Conservation (phyloP, 768 basidiomycete genomes). For the Leccinum longicurvipes region DNA sequence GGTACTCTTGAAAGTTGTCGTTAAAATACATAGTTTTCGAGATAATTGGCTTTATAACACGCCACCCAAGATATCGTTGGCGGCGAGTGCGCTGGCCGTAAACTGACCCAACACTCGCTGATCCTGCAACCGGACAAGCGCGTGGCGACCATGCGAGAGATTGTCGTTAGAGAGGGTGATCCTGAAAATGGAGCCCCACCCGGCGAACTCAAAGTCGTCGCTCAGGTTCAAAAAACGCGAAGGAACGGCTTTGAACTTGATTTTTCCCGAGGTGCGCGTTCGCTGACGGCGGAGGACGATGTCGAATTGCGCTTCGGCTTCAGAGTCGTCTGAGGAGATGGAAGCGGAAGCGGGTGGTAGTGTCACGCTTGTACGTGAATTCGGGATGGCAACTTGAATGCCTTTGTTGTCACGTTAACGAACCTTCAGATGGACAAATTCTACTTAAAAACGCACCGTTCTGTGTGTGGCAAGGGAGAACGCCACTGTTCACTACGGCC, state of each 20-base stretch:
- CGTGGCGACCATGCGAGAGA: conserved; percentile 30
- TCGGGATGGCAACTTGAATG: neutral
- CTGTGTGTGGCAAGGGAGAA: neutral
- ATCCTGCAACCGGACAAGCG: conserved; percentile 30
- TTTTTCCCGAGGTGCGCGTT: conserved; percentile 41
- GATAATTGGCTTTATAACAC: no score
- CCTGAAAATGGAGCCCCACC: conserved; percentile 57
- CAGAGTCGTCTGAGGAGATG: conserved; percentile 6
- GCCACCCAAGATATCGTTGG: conserved; percentile 66
- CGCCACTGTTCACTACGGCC: neutral
- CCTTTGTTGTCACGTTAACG: conserved; percentile 1
- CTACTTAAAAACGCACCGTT: conserved; percentile 4
- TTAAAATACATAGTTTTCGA: no score
- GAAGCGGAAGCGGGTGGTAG: conserved; percentile 42
- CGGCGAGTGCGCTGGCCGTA: conserved; percentile 62
- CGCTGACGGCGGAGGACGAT: conserved; percentile 61
- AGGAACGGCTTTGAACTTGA: conserved; percentile 40
- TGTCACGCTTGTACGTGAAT: neutral
- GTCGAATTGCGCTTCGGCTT: conserved; percentile 48
- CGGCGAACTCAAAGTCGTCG: conserved; percentile 68
- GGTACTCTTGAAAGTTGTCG: no score
- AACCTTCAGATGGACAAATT: neutral
- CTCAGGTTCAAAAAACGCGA: conserved; percentile 62
- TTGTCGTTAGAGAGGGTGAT: conserved; percentile 47
- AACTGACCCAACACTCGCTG: conserved; percentile 55